Base-by-base conservation (phyloP, 371 early-diverging fungal genomes). In the Mucor ambiguus region DNA sequence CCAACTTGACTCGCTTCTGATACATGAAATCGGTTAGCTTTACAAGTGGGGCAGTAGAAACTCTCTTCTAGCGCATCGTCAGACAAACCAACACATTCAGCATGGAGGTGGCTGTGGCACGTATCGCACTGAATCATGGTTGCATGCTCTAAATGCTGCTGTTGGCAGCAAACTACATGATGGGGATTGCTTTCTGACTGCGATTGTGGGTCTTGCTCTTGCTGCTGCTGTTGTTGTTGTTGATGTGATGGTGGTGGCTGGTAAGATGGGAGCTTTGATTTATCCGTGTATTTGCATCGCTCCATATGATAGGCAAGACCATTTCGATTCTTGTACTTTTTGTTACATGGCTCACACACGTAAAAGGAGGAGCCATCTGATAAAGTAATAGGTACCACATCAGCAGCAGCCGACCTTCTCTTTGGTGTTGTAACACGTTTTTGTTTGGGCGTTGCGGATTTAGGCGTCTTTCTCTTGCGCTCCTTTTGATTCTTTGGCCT, bases 51-150 rank as follows among this genome's bases (percentile, higher is more conserved):
- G 14, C 61, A 61, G 16, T 48, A 33, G 28, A 59, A 63, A 2
- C 28, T 26, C 22, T 58, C 64, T 44, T 65, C 60, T 12, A 46
- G n/a, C 12, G 69, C 24, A n/a, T 65, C 76, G n/a, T 78, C 77
- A 0, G 78, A 41, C 12, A 76, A 66, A 22, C 77, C 80, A 38
- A 80, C 63, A 35, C 85, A 84, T 26, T 81, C 78, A 20, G 81
- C 58, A 63, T 86, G 85, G 14, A 79, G 74, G 80, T 81, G 82
- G 24, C 65, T 69, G 41, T 73, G 66, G 61, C 85, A 85, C 18
- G 78, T 68, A 49, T 84, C 87, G 54, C 87, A 86, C 60, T 85
- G 83, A 2, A 86, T 73, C 79, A 83, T 75, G 3, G 74, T 67
- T 14, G 76, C 75, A 16, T 24, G 48, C 43, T 82, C 79, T n/a